These are phyloP conservation scores for Mucor velutinosus DNA, from an alignment of 371 early-diverging fungal species.

Conservation along the genomic window DNA sequence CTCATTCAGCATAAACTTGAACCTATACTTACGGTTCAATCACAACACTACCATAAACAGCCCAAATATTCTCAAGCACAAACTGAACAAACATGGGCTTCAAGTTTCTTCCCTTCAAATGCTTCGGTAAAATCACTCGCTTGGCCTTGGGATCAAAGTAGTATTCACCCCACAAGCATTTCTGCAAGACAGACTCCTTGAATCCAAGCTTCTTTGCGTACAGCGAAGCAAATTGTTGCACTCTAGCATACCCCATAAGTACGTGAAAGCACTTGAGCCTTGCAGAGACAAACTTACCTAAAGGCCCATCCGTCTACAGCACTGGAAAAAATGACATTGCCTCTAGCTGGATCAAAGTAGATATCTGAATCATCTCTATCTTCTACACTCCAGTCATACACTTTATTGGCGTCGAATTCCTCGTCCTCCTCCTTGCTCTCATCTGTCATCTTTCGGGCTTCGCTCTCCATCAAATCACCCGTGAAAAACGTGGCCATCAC, in stretches of 20 bases:
- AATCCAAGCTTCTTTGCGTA: conserved; percentile 91
- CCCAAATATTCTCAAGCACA: conserved; percentile 94
- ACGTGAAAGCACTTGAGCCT: too few species aligned
- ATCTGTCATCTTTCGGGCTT: conserved; percentile 72
- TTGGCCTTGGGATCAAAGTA: conserved; percentile 95
- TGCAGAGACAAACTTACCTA: conserved; percentile 58
- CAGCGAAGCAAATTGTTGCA: conserved; percentile 89
- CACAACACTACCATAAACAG: conserved; percentile 87
- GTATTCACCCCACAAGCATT: conserved; percentile 95
- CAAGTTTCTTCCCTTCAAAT: conserved; percentile 76
- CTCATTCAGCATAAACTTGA: too few species aligned
- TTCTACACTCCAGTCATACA: conserved; percentile 82
- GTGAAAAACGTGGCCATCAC: conserved; percentile 93
- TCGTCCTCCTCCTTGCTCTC: conserved; percentile 39
- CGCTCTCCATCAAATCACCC: conserved; percentile 87
- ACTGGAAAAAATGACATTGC: conserved; percentile 95
- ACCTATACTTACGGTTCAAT: conserved; percentile 63
- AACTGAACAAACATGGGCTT: conserved; percentile 97
- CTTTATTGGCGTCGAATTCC: conserved; percentile 45
- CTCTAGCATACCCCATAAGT: conserved; percentile 36
- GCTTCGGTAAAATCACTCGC: conserved; percentile 84
- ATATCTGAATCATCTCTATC: conserved; percentile 90
- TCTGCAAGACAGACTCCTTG: conserved; percentile 71
- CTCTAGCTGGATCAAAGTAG: conserved; percentile 92
- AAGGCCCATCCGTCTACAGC: conserved; percentile 99